A percentile compares a stretch with the other conserved stretches of the same genome.
Conservation (phyloP, 257 asterid species). For the Phtheirospermum japonicum region DNA sequence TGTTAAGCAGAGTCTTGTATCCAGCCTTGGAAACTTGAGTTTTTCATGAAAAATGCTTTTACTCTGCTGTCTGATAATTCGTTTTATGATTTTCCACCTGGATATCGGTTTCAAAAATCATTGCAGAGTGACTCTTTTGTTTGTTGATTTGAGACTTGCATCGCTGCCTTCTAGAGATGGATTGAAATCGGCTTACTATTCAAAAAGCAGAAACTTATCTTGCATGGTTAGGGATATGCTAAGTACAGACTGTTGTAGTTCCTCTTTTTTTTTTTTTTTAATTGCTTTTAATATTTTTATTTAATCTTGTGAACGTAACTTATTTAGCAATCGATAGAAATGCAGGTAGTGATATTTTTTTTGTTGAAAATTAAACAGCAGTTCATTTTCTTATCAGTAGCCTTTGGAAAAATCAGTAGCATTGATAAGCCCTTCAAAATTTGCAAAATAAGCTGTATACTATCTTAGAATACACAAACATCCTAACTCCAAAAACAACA, state of each 20-base stretch:
- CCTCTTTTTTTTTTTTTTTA: neutral
- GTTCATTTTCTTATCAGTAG: neutral
- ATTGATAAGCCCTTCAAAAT: neutral
- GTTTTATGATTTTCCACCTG: neutral
- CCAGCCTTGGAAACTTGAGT: neutral
- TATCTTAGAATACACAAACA: slow-evolving; percentile 6
- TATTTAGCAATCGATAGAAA: neutral
- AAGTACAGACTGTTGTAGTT: neutral
- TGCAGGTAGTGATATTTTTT: neutral
- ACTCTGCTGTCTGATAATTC: neutral
- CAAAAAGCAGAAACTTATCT: neutral
- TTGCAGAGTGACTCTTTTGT: neutral
- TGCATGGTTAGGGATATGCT: neutral
- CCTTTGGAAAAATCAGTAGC: neutral
- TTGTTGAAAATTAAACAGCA: slow-evolving; percentile 1
- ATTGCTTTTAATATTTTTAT: neutral
- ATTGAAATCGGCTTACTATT: neutral
- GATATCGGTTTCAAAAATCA: neutral
- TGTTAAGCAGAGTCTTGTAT: neutral
- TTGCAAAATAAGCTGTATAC: neutral
- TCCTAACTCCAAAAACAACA: slow-evolving; percentile 5
- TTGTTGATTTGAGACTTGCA: neutral
- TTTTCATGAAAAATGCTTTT: neutral
- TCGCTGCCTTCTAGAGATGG: neutral
- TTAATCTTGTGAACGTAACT: neutral